Conservation (phyloP, 345 rosid genomes). For the Sisymbrium irio region DNA sequence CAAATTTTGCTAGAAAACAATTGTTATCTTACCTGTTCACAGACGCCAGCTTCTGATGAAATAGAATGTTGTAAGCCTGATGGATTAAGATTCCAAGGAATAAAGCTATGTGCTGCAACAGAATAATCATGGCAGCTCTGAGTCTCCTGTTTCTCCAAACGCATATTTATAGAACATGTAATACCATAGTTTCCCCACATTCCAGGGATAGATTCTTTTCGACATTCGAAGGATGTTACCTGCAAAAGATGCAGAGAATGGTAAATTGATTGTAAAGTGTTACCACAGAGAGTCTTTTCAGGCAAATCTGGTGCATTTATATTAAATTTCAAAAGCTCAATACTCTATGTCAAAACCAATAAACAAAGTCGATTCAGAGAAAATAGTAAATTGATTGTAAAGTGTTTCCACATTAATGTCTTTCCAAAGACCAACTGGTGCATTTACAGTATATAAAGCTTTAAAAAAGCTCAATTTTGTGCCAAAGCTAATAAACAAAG, state of each 20-base stretch:
- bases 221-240: conserved; percentile 18
- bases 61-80: background rate
- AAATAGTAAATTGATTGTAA: background rate
- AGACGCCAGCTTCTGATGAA: background rate
- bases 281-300: background rate
- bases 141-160: background rate
- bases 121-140: background rate
- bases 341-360: background rate
- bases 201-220: background rate
- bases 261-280: background rate
- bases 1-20: background rate
- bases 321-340: background rate
- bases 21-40: background rate
- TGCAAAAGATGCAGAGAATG: background rate
- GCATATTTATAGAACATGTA: background rate
- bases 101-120: background rate
- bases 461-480: background rate
- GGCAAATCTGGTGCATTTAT: background rate
- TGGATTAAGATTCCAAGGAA: conserved; percentile 11
- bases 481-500: background rate
- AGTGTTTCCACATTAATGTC: background rate
- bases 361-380: background rate
- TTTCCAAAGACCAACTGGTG: background rate
- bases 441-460: background rate
- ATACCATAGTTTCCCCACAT: conserved; percentile 11